Evolutionary conservation across 2,329 filamentous ascomycete genomes (phyloP).

Genomic region (Trichoderma endophyticum): DNA sequence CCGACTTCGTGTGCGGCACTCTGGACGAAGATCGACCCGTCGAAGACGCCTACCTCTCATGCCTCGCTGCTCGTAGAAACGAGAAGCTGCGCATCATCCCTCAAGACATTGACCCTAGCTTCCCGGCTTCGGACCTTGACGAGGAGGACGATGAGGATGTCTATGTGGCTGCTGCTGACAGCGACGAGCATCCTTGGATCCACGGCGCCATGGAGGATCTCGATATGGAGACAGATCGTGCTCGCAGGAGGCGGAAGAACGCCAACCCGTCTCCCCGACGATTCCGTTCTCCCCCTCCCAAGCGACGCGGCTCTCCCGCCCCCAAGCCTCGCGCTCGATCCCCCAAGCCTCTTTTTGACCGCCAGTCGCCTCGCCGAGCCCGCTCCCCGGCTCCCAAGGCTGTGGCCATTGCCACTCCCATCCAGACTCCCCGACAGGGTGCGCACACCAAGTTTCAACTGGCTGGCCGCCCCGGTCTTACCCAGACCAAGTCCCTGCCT

Average conservation of each 20-base stretch:
- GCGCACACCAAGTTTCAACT: slow-evolving; percentile 38
- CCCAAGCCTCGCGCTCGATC: slow-evolving; percentile 50
- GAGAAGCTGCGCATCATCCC: slow-evolving; percentile 79
- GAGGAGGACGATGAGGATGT: slow-evolving; percentile 74
- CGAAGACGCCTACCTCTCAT: slow-evolving; percentile 90
- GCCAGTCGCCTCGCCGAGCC: slow-evolving; percentile 66
- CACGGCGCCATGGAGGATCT: slow-evolving; percentile 69
- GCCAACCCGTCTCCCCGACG: slow-evolving; percentile 43
- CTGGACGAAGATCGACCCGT: slow-evolving; percentile 91
- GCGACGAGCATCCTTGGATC: slow-evolving; percentile 66
- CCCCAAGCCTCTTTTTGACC: slow-evolving; percentile 55
- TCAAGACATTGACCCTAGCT: slow-evolving; percentile 97
- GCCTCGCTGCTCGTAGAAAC: slow-evolving; percentile 74
- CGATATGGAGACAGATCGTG: slow-evolving; percentile 54
- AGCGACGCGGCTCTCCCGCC: slow-evolving; percentile 33
- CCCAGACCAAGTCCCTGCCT: slow-evolving; percentile 82
- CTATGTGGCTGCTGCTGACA: slow-evolving; percentile 59
- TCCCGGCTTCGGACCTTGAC: slow-evolving; percentile 90
- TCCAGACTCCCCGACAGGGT: slow-evolving; percentile 39
- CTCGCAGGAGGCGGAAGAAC: slow-evolving; percentile 49
- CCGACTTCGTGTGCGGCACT: slow-evolving; percentile 98
- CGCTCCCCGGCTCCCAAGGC: slow-evolving; percentile 65
- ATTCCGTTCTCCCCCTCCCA: slow-evolving; percentile 44
- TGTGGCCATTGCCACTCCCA: slow-evolving; percentile 33
- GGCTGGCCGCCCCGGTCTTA: slow-evolving; percentile 61